phyloP scores from a whole-genome alignment of 2,329 filamentous ascomycete species.

The Sordariomycetes sp. region DNA sequence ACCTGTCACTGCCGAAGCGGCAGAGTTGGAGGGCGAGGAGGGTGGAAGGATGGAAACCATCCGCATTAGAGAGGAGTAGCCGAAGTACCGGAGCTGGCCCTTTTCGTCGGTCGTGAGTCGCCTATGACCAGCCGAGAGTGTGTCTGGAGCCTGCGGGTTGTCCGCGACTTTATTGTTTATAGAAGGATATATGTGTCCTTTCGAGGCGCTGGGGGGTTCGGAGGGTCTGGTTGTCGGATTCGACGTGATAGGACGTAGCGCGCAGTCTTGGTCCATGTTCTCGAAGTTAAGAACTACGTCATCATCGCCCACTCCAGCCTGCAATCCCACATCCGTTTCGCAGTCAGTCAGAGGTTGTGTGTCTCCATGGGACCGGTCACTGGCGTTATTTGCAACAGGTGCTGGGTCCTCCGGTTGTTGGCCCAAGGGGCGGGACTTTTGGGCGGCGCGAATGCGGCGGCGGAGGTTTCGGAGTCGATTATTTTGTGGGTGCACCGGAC shows the following conservation, averaged over 20 bases:
- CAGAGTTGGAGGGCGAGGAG: neutral
- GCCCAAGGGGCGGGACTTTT: neutral
- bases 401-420: neutral
- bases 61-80: neutral
- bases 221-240: neutral
- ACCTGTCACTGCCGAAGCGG: neutral
- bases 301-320: no score
- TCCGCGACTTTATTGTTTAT: no score
- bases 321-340: no score
- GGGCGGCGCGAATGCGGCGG: neutral
- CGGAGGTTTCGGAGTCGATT: neutral
- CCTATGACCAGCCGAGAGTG: neutral
- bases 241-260: neutral
- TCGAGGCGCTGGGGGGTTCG: neutral
- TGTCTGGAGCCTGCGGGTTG: neutral
- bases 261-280: slow-evolving; percentile 1
- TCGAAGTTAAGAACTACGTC: neutral
- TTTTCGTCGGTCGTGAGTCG: neutral
- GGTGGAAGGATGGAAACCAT: neutral
- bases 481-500: neutral
- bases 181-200: no score
- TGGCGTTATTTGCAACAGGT: neutral
- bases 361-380: no score
- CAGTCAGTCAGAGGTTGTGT: no score
- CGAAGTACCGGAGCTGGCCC: neutral